phyloP scores from a whole-genome alignment of 2,329 filamentous ascomycete species.

The Pseudogymnoascus sp. region DNA sequence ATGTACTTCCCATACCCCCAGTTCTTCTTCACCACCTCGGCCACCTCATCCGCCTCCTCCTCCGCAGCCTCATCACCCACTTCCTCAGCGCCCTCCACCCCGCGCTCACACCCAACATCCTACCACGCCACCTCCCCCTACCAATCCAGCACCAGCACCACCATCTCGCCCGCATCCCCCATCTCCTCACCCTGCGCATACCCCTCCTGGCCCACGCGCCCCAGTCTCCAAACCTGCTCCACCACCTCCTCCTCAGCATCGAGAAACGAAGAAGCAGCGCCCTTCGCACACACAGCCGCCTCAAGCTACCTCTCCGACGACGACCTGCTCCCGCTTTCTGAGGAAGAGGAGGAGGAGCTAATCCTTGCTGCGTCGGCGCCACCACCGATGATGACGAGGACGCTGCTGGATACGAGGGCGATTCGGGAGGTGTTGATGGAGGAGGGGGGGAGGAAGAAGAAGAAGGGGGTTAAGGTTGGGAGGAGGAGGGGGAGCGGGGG shows the following conservation, averaged over 20 bases:
- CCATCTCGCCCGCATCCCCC: neutral
- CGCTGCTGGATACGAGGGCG: neutral
- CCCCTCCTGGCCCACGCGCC: neutral
- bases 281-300: neutral
- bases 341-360: neutral
- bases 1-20: neutral
- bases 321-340: neutral
- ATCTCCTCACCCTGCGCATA: conserved; percentile 2
- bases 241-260: neutral
- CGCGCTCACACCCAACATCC: neutral
- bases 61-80: neutral
- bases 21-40: neutral
- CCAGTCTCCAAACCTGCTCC: neutral
- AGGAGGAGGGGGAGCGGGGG: neutral
- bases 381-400: neutral
- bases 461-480: neutral
- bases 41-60: neutral
- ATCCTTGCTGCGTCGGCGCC: too few relatives aligned
- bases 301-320: neutral
- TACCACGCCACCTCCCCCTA: conserved; percentile 3
- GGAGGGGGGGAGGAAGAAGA: neutral
- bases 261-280: neutral
- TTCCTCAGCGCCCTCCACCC: neutral
- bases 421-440: neutral
- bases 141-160: neutral